These are phyloP conservation scores for Monilinia fructigena DNA, from an alignment of 2,329 filamentous ascomycete species.

Conservation along the genomic window DNA sequence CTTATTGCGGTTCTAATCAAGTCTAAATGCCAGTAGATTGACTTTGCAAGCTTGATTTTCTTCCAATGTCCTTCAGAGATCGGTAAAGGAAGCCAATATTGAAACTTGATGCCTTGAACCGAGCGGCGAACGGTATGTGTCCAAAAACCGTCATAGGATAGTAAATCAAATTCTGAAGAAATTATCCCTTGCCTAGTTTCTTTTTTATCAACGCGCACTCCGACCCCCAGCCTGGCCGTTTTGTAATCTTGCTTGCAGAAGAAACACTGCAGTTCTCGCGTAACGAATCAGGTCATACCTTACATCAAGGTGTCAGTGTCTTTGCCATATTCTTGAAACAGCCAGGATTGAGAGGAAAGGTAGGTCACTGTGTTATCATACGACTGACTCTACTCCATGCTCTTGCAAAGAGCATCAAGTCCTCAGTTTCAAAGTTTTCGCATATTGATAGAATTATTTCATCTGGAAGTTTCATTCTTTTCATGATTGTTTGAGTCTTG, in stretches of 20 bases:
- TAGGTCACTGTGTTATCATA: slow-evolving; percentile 22
- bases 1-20: slow-evolving; percentile 26
- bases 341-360: neutral
- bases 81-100: slow-evolving; percentile 49
- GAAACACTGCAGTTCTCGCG: slow-evolving; percentile 50
- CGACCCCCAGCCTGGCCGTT: slow-evolving; percentile 46
- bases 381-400: slow-evolving; percentile 28
- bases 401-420: slow-evolving; percentile 30
- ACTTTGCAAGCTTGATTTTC: neutral
- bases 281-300: slow-evolving; percentile 30
- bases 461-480: slow-evolving; percentile 40
- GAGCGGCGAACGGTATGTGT: slow-evolving; percentile 43
- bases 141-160: slow-evolving; percentile 46
- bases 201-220: slow-evolving; percentile 36
- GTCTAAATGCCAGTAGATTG: neutral
- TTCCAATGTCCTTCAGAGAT: neutral
- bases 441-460: slow-evolving; percentile 45
- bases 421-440: slow-evolving; percentile 37
- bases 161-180: slow-evolving; percentile 50
- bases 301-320: neutral
- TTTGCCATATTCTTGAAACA: too few species aligned
- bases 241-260: slow-evolving; percentile 46
- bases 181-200: neutral
- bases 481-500: neutral
- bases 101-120: slow-evolving; percentile 45